phyloP scores from a whole-genome alignment of 2,329 filamentous ascomycete genomes.

The Talaromyces funiculosus region DNA sequence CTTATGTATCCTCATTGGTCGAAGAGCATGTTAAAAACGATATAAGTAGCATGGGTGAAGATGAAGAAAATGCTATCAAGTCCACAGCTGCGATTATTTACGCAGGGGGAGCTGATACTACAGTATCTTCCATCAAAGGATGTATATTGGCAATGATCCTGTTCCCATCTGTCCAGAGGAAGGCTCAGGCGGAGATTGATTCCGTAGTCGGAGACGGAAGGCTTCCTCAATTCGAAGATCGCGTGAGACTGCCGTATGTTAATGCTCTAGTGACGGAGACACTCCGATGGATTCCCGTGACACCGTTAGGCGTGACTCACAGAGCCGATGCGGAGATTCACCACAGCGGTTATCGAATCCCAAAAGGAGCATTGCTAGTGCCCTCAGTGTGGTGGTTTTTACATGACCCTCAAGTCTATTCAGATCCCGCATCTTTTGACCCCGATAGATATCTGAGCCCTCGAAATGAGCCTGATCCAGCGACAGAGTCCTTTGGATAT shows the following conservation, averaged over 20 bases:
- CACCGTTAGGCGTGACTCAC: constrained; percentile 19
- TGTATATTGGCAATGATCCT: constrained; percentile 1
- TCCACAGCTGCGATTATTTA: constrained; percentile 41
- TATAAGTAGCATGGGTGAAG: constrained; percentile 21
- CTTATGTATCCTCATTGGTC: constrained; percentile 31
- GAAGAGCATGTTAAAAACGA: constrained; percentile 21
- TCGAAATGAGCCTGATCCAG: constrained; percentile 32
- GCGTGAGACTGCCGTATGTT: constrained; percentile 4
- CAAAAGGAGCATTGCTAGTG: constrained; percentile 28
- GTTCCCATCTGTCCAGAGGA: not conserved
- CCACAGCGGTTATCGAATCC: constrained; percentile 17
- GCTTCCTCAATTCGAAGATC: constrained; percentile 1
- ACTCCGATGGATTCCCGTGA: constrained; percentile 22
- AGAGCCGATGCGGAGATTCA: constrained; percentile 15
- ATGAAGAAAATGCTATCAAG: constrained; percentile 34
- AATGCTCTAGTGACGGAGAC: constrained; percentile 31
- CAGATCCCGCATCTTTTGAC: constrained; percentile 28
- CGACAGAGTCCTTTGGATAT: constrained; percentile 31
- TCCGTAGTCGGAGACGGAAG: not conserved
- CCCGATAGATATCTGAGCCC: constrained; percentile 34
- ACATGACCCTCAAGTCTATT: constrained; percentile 32
- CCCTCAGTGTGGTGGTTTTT: constrained; percentile 25
- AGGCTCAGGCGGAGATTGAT: constrained; percentile 7
- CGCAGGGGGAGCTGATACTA: constrained; percentile 38
- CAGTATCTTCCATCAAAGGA: not conserved